Evolutionary conservation across 306 rosid species (phyloP).

Genomic region (Cajanus cajan): DNA sequence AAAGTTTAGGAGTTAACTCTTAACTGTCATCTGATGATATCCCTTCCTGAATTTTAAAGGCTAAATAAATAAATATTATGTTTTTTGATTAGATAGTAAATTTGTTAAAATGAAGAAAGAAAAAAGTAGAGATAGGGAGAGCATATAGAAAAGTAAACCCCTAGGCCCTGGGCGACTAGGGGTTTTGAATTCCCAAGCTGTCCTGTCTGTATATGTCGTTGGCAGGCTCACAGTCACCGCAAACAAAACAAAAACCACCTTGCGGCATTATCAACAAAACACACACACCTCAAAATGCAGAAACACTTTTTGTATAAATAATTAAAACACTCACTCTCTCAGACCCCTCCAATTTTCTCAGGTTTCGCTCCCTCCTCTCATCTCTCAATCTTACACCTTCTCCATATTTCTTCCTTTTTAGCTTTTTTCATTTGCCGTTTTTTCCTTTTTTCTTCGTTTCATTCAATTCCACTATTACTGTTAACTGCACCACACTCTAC

Average conservation of each 20-base stretch:
- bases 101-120: neutral
- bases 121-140: neutral
- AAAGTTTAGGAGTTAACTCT: no score
- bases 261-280: constrained; percentile 17
- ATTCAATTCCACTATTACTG: neutral
- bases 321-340: constrained; percentile 20
- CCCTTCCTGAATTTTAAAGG: no score
- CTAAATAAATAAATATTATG: no score
- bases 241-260: neutral
- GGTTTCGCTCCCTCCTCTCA: neutral
- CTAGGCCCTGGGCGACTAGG: neutral
- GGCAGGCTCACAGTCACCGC: neutral
- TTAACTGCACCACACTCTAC: neutral
- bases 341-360: constrained; percentile 22
- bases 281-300: neutral
- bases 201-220: neutral
- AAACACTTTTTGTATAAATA: neutral
- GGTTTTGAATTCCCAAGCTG: constrained; percentile 13
- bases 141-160: neutral
- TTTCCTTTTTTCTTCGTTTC: neutral
- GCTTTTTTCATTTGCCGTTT: neutral
- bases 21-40: no score
- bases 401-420: neutral
- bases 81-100: no score
- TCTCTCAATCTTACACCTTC: neutral